These are phyloP conservation scores for Aspergillus versicolor DNA, from an alignment of 2,329 filamentous ascomycete species.

Conservation along the genomic window DNA sequence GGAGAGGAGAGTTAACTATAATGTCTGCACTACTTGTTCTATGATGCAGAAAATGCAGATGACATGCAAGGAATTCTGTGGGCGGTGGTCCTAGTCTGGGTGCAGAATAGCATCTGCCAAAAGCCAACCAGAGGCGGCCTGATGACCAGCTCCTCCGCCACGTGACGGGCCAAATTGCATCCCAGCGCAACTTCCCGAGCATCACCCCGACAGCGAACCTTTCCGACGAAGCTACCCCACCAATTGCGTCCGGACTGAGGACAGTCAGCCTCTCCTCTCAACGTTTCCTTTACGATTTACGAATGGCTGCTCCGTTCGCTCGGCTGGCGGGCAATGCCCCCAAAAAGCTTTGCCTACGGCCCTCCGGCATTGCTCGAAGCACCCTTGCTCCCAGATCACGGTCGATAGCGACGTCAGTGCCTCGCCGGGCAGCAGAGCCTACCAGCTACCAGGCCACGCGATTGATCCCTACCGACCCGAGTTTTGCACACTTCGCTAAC, in stretches of 20 bases:
- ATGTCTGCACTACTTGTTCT: background rate
- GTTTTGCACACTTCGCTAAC: conserved; percentile 49
- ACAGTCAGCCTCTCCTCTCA: conserved; percentile 26
- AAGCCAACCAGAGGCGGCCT: conserved; percentile 34
- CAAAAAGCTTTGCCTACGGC: conserved; percentile 58
- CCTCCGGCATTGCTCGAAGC: conserved; percentile 46
- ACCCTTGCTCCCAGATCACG: conserved; percentile 49
- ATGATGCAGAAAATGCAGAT: background rate
- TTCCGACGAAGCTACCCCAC: conserved; percentile 33
- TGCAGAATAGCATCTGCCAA: conserved; percentile 18
- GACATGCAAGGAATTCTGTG: background rate
- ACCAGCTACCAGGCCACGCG: conserved; percentile 51
- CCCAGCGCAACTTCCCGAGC: conserved; percentile 32
- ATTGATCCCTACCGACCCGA: conserved; percentile 58
- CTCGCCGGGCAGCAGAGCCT: conserved; percentile 55
- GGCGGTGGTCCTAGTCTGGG: conserved; percentile 3
- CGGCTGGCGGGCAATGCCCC: conserved; percentile 60
- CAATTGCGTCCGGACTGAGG: conserved; percentile 40
- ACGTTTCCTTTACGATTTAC: conserved; percentile 20
- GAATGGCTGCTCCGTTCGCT: conserved; percentile 62
- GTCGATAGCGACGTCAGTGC: conserved; percentile 55
- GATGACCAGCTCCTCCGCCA: conserved; percentile 36
- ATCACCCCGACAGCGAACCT: conserved; percentile 29
- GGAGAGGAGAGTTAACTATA: conserved; percentile 21
- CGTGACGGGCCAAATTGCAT: conserved; percentile 38